phyloP scores from a whole-genome alignment of 2,329 filamentous ascomycete species.

The Chrysosphaeria jannelii region DNA sequence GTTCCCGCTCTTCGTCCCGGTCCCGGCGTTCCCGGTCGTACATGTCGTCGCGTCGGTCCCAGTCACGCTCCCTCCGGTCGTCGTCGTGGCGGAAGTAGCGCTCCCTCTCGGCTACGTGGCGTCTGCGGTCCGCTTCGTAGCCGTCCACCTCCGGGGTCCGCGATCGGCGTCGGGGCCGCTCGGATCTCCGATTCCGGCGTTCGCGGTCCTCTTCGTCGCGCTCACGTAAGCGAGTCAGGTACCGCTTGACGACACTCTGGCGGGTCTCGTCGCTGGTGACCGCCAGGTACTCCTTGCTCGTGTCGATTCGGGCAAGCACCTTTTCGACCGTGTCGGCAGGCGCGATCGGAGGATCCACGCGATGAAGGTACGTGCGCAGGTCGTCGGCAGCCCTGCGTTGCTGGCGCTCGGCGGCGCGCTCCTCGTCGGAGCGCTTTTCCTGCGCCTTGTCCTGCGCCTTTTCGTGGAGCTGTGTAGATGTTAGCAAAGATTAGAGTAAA shows the following conservation, averaged over 20 bases:
- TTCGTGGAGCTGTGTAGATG: conserved; percentile 32
- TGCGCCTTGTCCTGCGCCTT: no score
- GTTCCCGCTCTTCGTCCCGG: conserved; percentile 45
- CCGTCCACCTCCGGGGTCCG: conserved; percentile 76
- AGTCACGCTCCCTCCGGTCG: conserved; percentile 10
- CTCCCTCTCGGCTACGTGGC: conserved; percentile 80
- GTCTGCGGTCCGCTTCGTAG: conserved; percentile 84
- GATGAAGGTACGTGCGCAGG: conserved; percentile 64
- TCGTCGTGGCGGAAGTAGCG: conserved; percentile 54
- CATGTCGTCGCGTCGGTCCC: conserved; percentile 7
- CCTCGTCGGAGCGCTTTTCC: conserved; percentile 52
- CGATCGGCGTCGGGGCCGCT: conserved; percentile 13
- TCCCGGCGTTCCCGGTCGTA: conserved; percentile 8
- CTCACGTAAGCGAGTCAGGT: conserved; percentile 68
- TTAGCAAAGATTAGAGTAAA: not conserved
- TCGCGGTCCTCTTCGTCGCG: conserved; percentile 54
- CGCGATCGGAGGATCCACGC: conserved; percentile 56
- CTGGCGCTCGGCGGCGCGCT: conserved; percentile 58
- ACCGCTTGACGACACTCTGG: conserved; percentile 66
- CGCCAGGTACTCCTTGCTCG: conserved; percentile 57
- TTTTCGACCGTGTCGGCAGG: conserved; percentile 66
- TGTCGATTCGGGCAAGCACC: conserved; percentile 50
- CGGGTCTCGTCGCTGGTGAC: conserved; percentile 61
- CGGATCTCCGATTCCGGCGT: conserved; percentile 25
- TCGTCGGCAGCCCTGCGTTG: conserved; percentile 64